These are phyloP conservation scores for Diplodia scrobiculata DNA, from an alignment of 2,329 filamentous ascomycete species.

Conservation along the genomic window DNA sequence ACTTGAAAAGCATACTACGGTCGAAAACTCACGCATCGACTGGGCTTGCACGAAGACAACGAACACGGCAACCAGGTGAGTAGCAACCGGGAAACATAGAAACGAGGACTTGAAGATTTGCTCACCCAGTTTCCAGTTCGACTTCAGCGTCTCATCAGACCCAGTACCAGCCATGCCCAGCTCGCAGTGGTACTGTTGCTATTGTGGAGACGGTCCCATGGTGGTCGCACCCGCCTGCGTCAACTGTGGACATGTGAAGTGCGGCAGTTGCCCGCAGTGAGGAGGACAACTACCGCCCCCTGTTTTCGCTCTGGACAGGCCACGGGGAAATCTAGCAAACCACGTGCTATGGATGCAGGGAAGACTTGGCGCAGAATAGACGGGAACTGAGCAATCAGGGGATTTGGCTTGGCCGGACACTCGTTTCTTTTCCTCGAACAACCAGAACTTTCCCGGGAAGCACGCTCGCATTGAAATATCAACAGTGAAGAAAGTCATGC, in stretches of 20 bases:
- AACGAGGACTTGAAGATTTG: neutral
- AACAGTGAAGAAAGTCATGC: neutral
- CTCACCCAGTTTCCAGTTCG: neutral
- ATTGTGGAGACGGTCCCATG: slow-evolving; percentile 14
- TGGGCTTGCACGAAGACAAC: neutral
- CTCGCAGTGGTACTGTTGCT: slow-evolving; percentile 10
- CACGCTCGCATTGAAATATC: neutral
- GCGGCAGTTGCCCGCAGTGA: neutral
- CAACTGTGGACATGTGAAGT: slow-evolving; percentile 8
- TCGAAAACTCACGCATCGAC: neutral
- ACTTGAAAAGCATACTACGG: neutral
- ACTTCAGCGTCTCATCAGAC: neutral
- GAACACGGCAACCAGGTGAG: neutral
- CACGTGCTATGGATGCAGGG: no score
- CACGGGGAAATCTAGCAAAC: neutral
- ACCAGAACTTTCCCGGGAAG: neutral
- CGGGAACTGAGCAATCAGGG: neutral
- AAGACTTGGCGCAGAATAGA: neutral
- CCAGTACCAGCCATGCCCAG: neutral
- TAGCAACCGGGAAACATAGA: neutral
- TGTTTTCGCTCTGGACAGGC: no score
- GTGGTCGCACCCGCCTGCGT: slow-evolving; percentile 18
- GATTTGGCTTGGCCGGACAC: neutral
- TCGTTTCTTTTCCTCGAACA: neutral
- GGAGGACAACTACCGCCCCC: no score